These are phyloP conservation scores for Salix exigua DNA, from an alignment of 345 rosid species.

Conservation along the genomic window DNA sequence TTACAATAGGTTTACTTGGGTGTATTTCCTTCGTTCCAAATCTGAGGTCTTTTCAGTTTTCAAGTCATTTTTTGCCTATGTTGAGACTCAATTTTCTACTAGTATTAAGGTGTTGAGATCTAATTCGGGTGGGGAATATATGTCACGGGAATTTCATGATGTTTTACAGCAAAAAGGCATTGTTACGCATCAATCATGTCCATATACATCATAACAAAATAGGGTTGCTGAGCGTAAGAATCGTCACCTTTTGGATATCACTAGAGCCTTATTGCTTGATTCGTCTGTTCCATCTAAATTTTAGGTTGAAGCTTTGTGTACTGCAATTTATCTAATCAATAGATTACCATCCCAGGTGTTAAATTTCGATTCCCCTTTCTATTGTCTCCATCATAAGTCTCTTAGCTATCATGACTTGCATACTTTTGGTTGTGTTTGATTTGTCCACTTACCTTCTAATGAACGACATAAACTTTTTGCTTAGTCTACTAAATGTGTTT, in stretches of 20 bases:
- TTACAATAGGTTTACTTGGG: background rate
- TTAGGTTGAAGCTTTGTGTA: background rate
- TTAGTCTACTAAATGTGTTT: no score
- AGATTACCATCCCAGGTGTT: no score
- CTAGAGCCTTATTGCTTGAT: background rate
- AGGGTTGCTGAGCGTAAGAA: background rate
- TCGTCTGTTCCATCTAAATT: background rate
- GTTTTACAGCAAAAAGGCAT: background rate
- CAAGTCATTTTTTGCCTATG: background rate
- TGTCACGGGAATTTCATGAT: background rate
- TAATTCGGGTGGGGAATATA: background rate
- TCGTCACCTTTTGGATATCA: background rate
- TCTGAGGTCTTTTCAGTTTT: background rate
- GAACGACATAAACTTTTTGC: no score
- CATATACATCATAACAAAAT: background rate
- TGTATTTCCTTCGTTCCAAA: background rate
- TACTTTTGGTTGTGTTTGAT: no score
- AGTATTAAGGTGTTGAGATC: background rate
- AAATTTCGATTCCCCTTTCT: no score
- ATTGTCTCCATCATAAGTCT: no score
- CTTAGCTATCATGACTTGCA: no score
- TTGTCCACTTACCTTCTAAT: no score
- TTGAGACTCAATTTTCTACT: background rate
- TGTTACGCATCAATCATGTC: background rate
- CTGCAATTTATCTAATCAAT: no score